phyloP scores from a whole-genome alignment of 768 basidiomycete genomes.

The Leucocoprinus leucothites region DNA sequence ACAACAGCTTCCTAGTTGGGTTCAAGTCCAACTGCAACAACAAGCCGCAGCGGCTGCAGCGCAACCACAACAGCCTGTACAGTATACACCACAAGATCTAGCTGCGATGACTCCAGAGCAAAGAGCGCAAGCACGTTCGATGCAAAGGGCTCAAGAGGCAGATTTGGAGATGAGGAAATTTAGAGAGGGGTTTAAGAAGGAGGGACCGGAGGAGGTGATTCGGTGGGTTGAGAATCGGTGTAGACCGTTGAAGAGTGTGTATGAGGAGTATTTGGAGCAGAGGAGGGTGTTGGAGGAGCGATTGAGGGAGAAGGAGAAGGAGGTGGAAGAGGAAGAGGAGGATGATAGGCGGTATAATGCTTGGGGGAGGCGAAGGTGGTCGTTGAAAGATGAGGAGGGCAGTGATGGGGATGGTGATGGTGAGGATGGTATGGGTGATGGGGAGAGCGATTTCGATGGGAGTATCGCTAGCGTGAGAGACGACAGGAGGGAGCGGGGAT shows the following conservation, averaged over 20 bases:
- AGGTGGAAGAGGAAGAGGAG: constrained; percentile 10
- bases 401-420: background rate
- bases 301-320: constrained; percentile 6
- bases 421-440: background rate
- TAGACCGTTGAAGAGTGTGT: constrained; percentile 9
- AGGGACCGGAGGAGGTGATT: constrained; percentile 10
- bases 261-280: constrained; percentile 13
- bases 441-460: background rate
- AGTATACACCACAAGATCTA: constrained; percentile 6
- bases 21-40: constrained; percentile 11
- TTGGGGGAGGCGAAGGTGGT: constrained; percentile 9
- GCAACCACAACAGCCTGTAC: constrained; percentile 1
- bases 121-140: constrained; percentile 2
- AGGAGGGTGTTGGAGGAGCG: constrained; percentile 9
- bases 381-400: constrained; percentile 6
- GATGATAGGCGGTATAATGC: constrained; percentile 6
- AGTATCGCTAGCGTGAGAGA: background rate
- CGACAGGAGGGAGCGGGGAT: background rate
- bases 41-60: constrained; percentile 4
- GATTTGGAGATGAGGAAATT: constrained; percentile 9
- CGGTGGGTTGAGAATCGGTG: constrained; percentile 12
- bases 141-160: constrained; percentile 11
- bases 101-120: constrained; percentile 7
- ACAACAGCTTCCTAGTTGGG: constrained; percentile 12
- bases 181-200: constrained; percentile 10